Base-by-base conservation (phyloP, 2,329 filamentous ascomycete genomes). In the Fusarium keratoplasticum region DNA sequence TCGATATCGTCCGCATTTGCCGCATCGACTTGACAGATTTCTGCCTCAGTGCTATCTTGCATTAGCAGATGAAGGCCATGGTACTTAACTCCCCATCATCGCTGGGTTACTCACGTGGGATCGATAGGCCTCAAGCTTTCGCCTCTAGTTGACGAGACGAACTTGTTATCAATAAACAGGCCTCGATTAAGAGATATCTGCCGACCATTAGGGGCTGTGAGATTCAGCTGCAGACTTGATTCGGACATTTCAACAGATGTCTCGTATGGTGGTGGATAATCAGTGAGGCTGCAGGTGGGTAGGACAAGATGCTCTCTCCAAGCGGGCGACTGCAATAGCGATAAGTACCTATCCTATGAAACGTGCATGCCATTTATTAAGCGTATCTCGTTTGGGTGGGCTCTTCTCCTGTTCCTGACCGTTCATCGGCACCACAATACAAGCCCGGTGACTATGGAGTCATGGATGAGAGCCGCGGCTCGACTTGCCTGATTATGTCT, bases 101-200 rank as follows among this genome's bases (percentile, higher is more conserved):
- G 18, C 6, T 18, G 27, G 6, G 71, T 91, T 27, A n/a, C 27
- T 14, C 3, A 82, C 82, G 79, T 80, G n/a, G 82, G 82, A 78
- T 92, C 93, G 77, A 93, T 89, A 22, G 87, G 88, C 9, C 87
- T 85, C 62, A 94, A 88, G 72, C 71, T 90, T 89, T 73, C 69
- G 25, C 82, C 90, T 83, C 73, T 89, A 85, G 62, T 89, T 84
- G 81, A 89, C 89, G 69, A 89, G 57, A 93, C 90, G 81, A 92
- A 94, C 79, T 93, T 91, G 70, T 94, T 94, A 85, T 94, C 93
- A 83, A 95, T 94, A 83, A 94, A 95, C 14, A 95, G 87, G 14
- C 93, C 93, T 13, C 88, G 89, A 11, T 91, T 91, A 80, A 93
- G 90, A 33, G 83, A 85, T 75, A 93, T 93, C 76, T 89, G 90